These are phyloP conservation scores for Persicaria maculosa DNA, from an alignment of 148 eudicot species.

Conservation along the genomic window DNA sequence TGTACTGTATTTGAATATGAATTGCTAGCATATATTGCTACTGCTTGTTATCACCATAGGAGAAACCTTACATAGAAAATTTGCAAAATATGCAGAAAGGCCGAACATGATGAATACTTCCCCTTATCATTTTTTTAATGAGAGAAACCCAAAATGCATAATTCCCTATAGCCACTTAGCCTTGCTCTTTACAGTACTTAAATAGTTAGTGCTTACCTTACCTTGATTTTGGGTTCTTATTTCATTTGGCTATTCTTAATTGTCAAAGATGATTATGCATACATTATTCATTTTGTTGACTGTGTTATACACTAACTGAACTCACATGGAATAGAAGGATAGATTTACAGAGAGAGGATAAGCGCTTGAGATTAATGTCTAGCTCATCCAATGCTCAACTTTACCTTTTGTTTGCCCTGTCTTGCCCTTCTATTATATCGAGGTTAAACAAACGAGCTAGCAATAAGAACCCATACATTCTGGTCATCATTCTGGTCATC, in stretches of 20 bases:
- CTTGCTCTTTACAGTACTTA: not conserved
- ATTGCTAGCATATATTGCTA: not conserved
- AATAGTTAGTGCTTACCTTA: not conserved
- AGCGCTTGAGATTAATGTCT: too few species aligned
- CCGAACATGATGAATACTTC: not conserved
- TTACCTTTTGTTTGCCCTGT: not conserved
- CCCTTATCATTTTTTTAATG: not conserved
- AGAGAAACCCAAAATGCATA: not conserved
- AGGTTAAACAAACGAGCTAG: not conserved
- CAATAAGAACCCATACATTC: too few species aligned
- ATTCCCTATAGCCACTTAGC: not conserved
- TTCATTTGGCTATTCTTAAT: not conserved
- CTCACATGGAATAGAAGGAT: not conserved
- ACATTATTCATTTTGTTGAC: not conserved
- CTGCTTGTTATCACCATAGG: not conserved
- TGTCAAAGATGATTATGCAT: conserved; percentile 4
- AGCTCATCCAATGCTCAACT: too few species aligned
- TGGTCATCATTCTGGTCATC: too few species aligned
- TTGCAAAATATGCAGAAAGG: not conserved
- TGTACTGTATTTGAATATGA: too few species aligned
- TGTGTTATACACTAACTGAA: not conserved
- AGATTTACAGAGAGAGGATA: too few species aligned
- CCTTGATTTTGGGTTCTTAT: not conserved
- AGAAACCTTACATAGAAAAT: not conserved
- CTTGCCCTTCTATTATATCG: not conserved